Conservation (phyloP, 1,284 basidiomycete species). For the Rugosomyces carneus region DNA sequence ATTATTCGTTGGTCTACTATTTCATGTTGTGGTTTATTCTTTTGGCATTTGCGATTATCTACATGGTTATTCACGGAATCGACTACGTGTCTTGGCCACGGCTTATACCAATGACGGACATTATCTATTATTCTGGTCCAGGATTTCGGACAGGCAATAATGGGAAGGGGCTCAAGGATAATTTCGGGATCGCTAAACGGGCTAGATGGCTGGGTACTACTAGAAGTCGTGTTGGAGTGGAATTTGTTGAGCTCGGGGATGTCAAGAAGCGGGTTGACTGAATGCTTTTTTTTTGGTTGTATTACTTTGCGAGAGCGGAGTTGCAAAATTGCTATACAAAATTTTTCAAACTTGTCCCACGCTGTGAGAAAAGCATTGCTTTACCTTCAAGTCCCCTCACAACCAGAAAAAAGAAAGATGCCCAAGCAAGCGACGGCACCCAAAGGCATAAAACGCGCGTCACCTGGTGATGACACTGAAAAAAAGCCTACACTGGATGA, state of each 20-base stretch:
- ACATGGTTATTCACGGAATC: constrained; percentile 76
- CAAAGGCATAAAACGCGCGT: constrained; percentile 66
- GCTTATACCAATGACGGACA: constrained; percentile 77
- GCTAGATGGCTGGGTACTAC: constrained; percentile 21
- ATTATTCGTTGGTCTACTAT: constrained; percentile 78
- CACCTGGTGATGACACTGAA: constrained; percentile 63
- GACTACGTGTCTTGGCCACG: constrained; percentile 95
- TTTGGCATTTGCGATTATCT: constrained; percentile 52
- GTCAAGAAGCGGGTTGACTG: constrained; percentile 66
- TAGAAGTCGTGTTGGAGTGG: constrained; percentile 21
- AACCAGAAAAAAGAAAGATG: neutral
- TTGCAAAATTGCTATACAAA: constrained; percentile 13
- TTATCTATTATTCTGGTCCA: constrained; percentile 83
- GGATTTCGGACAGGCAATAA: constrained; percentile 75
- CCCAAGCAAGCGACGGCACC: constrained; percentile 22
- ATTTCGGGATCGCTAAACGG: constrained; percentile 27
- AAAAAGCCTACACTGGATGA: constrained; percentile 55
- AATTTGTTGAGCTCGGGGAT: constrained; percentile 37
- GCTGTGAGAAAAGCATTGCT: constrained; percentile 3
- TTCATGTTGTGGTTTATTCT: constrained; percentile 74
- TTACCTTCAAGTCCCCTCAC: constrained; percentile 1
- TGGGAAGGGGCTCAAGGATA: constrained; percentile 63
- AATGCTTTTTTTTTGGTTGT: constrained; percentile 8
- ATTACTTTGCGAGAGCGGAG: constrained; percentile 15
- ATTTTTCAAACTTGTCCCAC: constrained; percentile 10